Evolutionary conservation across 331 rosid genomes (phyloP).

Genomic region (Spiraea crenata): DNA sequence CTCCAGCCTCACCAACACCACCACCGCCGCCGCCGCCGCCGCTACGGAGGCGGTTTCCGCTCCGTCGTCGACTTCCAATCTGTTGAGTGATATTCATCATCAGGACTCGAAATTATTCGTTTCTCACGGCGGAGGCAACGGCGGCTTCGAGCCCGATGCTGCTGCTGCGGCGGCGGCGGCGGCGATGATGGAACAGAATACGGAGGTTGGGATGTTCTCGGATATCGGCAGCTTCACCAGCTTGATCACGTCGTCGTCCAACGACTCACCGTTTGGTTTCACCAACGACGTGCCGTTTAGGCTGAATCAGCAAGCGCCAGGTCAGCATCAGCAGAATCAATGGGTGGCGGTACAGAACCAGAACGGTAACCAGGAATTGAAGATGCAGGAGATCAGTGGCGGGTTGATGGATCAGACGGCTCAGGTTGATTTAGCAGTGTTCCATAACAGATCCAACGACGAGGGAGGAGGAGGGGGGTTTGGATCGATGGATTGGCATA

Average conservation of each 20-base stretch:
- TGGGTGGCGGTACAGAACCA: slow-evolving; percentile 34
- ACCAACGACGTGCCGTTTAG: slow-evolving; percentile 46
- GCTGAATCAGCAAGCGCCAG: slow-evolving; percentile 28
- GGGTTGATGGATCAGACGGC: slow-evolving; percentile 49
- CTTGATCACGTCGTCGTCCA: slow-evolving; percentile 58
- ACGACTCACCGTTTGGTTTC: slow-evolving; percentile 54
- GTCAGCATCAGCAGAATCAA: slow-evolving; percentile 20
- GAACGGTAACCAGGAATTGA: slow-evolving; percentile 31
- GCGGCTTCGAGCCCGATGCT: slow-evolving; percentile 23
- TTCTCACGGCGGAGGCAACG: slow-evolving; percentile 22
- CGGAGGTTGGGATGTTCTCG: slow-evolving; percentile 58
- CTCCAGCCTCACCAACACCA: slow-evolving; percentile 63
- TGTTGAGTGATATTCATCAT: slow-evolving; percentile 21
- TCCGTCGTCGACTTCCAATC: slow-evolving; percentile 35
- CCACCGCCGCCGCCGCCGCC: slow-evolving; percentile 26
- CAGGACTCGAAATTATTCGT: slow-evolving; percentile 40
- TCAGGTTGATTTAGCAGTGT: slow-evolving; percentile 49
- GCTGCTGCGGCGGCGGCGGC: not conserved
- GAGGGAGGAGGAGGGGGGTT: slow-evolving; percentile 44
- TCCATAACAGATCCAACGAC: slow-evolving; percentile 36
- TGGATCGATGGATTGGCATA: slow-evolving; percentile 83
- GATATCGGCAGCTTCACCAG: slow-evolving; percentile 72
- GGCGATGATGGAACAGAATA: slow-evolving; percentile 28
- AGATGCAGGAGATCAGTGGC: slow-evolving; percentile 41
- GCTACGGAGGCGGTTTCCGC: slow-evolving; percentile 46